Conservation (phyloP, 495 filamentous ascomycete genomes). For the Pyrenula aspistea region DNA sequence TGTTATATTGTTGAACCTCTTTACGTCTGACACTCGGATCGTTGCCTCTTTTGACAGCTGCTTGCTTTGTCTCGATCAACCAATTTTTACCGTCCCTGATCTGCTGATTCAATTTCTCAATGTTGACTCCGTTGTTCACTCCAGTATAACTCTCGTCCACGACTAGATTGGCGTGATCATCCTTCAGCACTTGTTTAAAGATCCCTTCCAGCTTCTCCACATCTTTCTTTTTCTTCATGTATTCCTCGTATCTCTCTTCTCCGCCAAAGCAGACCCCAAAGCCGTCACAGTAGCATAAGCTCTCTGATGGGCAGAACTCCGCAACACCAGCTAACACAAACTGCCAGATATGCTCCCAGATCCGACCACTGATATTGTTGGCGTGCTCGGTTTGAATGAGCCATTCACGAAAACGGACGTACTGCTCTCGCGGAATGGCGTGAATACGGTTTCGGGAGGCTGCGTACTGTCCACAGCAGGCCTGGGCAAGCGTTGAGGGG, state of each 20-base stretch:
- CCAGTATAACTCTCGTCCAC: neutral
- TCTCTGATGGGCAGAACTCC: constrained; percentile 49
- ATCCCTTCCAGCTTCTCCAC: neutral
- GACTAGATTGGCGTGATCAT: neutral
- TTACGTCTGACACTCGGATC: neutral
- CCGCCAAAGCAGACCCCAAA: constrained; percentile 59
- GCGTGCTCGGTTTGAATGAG: constrained; percentile 44
- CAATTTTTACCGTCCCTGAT: neutral
- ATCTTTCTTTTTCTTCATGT: neutral
- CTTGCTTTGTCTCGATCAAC: neutral
- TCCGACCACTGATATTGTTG: constrained; percentile 45
- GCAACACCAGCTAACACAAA: constrained; percentile 44
- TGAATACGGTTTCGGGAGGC: constrained; percentile 41
- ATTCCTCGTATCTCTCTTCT: neutral
- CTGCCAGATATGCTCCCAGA: constrained; percentile 69
- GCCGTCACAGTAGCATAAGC: constrained; percentile 68
- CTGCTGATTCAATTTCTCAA: neutral
- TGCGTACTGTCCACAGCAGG: constrained; percentile 65
- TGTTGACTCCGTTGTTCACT: neutral
- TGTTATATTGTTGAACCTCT: neutral
- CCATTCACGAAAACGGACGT: constrained; percentile 46
- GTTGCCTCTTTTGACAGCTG: neutral
- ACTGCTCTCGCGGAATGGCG: constrained; percentile 35
- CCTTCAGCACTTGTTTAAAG: neutral
- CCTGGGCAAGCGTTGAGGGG: constrained; percentile 30